Evolutionary conservation across 208 protist species (phyloP).

Genomic region (Trichomonas vaginalis): DNA sequence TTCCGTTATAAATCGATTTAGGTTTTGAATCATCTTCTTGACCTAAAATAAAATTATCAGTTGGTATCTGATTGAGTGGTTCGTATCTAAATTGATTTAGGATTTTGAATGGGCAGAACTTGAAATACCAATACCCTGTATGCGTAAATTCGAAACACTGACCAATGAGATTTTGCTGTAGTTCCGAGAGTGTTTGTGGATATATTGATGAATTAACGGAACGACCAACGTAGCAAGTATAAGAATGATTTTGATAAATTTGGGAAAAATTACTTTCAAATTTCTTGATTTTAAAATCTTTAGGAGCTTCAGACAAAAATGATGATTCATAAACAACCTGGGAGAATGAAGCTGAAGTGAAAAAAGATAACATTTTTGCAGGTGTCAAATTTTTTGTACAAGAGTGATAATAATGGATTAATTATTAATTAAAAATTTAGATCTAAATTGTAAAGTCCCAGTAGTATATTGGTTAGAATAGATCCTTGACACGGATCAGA

Average conservation of each 20-base stretch:
- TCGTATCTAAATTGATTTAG: not conserved
- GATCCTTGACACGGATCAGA: too few relatives aligned
- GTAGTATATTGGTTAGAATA: too few relatives aligned
- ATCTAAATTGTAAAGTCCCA: too few relatives aligned
- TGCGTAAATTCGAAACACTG: not conserved
- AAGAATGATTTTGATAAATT: not conserved
- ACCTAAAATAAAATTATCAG: not conserved
- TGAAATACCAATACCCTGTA: not conserved
- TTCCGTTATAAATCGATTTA: not conserved
- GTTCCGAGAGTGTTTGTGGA: not conserved
- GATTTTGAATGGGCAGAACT: not conserved
- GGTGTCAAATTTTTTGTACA: too few relatives aligned
- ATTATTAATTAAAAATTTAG: too few relatives aligned
- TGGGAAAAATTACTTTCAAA: not conserved
- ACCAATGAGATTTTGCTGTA: not conserved
- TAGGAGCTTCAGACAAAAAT: not conserved
- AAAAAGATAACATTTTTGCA: not conserved
- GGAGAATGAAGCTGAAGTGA: not conserved
- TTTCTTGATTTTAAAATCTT: not conserved
- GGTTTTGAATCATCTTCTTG: not conserved
- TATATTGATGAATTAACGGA: not conserved
- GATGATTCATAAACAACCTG: not conserved
- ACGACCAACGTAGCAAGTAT: not conserved
- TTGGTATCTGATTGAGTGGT: not conserved
- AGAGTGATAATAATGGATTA: too few relatives aligned